A percentile compares a stretch with the other conserved stretches of the same genome.
Conservation (phyloP, 1,139 yeast species). For the Pichia inconspicua region DNA sequence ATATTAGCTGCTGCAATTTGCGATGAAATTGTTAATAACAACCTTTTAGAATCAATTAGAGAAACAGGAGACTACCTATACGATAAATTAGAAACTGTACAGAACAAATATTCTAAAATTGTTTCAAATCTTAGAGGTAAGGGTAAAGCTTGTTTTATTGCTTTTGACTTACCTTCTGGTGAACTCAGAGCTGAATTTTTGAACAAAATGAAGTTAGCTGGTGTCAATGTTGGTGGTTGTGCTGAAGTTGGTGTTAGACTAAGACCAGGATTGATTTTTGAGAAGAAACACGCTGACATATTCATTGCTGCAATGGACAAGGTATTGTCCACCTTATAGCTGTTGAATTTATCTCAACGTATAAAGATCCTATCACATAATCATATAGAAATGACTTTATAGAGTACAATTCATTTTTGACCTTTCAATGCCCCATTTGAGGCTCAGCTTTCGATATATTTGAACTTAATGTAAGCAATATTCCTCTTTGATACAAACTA, state of each 20-base stretch:
- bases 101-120: conserved; percentile 42
- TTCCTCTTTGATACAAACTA: too few relatives aligned
- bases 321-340: conserved; percentile 31
- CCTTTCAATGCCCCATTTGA: background rate
- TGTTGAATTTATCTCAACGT: background rate
- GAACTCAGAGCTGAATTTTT: conserved; percentile 53
- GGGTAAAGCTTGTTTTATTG: conserved; percentile 68
- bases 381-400: background rate
- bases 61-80: conserved; percentile 60
- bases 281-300: conserved; percentile 67
- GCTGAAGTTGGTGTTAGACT: conserved; percentile 67
- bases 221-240: conserved; percentile 77
- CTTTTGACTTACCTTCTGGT: conserved; percentile 57
- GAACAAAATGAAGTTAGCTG: conserved; percentile 46
- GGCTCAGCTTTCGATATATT: background rate
- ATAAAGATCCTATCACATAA: too few relatives aligned
- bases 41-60: conserved; percentile 47
- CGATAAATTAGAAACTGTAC: conserved; percentile 42
- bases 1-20: conserved; percentile 65
- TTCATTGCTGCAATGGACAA: conserved; percentile 45
- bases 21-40: conserved; percentile 52
- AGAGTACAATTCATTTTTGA: background rate
- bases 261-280: conserved; percentile 70
- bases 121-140: conserved; percentile 63
- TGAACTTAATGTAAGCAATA: too few relatives aligned